Evolutionary conservation across 1,284 basidiomycete species (phyloP), one percentile per base, ranked within the genome.

Genomic region (Cutaneotrichosporon dermatis): DNA sequence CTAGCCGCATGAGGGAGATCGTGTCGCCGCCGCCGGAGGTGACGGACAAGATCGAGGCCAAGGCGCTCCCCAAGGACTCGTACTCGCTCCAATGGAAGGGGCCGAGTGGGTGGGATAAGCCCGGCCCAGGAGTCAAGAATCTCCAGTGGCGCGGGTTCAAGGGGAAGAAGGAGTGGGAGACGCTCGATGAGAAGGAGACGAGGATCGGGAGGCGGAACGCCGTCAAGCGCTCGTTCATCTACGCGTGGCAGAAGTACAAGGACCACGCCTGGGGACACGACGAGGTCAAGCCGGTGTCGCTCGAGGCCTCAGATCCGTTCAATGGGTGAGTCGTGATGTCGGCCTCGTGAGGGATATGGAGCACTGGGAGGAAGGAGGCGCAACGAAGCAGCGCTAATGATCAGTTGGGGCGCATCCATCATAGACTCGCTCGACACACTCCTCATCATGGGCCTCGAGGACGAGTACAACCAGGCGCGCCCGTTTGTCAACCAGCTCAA

Each of bases 361-460:
- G n/a, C n/a, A n/a, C n/a, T n/a, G n/a, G n/a, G n/a, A n/a, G n/a
- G n/a, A n/a, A n/a, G n/a, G n/a, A n/a, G n/a, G n/a, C n/a, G n/a
- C n/a, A n/a, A n/a, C n/a, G n/a, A n/a, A n/a, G n/a, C n/a, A n/a
- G n/a, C n/a, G n/a, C n/a, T n/a, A n/a, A n/a, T n/a, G n/a, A n/a
- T n/a, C n/a, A n/a, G n/a, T n/a, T 96, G 93, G 92, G 91, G 90
- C 11, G 87, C 93, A 0, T 88, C 88, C 1, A 83, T 86, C 55
- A 83, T 90, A 61, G 90, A 92, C 69, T 85, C 88, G 3, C 82
- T 97, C 13, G 92, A 95, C 72, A 96, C 93, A 0, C 86, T 97
- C 79, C 81, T 90, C 35, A 79, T 97, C 54, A 89, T 97, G 88
- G 87, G 82, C 33, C 82, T 96, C 10, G 77, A 85, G n/a, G 83